Evolutionary conservation across 345 rosid genomes (phyloP), one percentile per base, ranked within the genome.

Genomic region (Ailanthus altissimus): DNA sequence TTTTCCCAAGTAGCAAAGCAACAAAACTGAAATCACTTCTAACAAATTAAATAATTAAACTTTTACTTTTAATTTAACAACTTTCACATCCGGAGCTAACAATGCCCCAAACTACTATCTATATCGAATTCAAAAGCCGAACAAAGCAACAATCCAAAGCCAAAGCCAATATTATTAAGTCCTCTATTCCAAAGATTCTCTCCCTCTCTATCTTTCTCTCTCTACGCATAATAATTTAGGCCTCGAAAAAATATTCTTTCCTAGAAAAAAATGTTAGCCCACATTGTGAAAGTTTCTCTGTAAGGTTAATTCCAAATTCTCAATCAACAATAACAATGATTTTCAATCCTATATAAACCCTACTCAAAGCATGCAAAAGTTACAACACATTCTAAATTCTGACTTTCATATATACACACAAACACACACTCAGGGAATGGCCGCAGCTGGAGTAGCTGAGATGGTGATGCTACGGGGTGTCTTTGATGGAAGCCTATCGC

Each of bases 401-500:
- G 10, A 36, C 32, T 7, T 28, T 0, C 5, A 18, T 12, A 2
- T 13, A 0, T 21, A 18, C 49, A 67, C 38, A 45, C 50, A 25
- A 26, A n/a, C 16, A 65, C 6, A 67, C 1, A 67, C n/a, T 21
- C 15, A 45, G 2, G 38, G 4, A 2, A 58, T 23, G 36, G 63
- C 63, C 23, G 57, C 9, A 20, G 63, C 63, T 25, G 61, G 65
- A 63, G 81, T 72, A 68, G 79, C 75, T 20, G 64, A 77, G 58
- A 32, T 70, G 73, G n/a, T n/a, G n/a, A 54, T 77, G 50, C 18
- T 83, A 50, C 71, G 60, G 5, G 57, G 74, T 58, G 77, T 71
- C 21, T 73, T 77, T 26, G 64, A 75, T 18, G 81, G 77, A 77
- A 80, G 79, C 70, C 13, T 84, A 47, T 16, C 70, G n/a, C n/a